Evolutionary conservation across 345 rosid genomes (phyloP).

Genomic region (Melastoma malabathricum): DNA sequence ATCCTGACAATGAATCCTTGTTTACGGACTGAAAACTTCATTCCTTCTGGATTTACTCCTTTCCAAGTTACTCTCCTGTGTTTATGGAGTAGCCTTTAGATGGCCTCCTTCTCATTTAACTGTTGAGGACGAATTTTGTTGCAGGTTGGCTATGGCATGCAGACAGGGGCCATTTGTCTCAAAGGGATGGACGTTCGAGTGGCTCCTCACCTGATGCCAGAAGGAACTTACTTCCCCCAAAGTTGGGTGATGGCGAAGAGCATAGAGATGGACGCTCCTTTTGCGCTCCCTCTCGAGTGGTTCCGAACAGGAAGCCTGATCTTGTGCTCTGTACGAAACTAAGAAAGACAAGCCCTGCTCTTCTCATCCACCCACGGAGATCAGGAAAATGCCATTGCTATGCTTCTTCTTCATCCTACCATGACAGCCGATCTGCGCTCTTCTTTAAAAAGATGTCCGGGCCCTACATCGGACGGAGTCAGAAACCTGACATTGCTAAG

Average conservation of each 20-base stretch:
- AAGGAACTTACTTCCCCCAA: background rate
- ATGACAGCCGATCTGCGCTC: slow-evolving; percentile 14
- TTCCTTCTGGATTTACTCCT: too few relatives aligned
- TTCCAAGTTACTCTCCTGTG: background rate
- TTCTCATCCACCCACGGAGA: slow-evolving; percentile 4
- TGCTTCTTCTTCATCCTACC: slow-evolving; percentile 11
- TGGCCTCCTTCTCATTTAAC: background rate
- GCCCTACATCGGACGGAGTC: slow-evolving; percentile 5
- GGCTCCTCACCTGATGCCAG: background rate
- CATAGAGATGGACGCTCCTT: slow-evolving; percentile 8
- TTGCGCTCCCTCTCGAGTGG: slow-evolving; percentile 6
- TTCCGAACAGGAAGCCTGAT: slow-evolving; percentile 8
- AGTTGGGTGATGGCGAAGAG: background rate
- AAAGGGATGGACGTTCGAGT: background rate
- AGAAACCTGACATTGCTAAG: slow-evolving; percentile 11
- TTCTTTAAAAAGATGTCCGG: slow-evolving; percentile 9
- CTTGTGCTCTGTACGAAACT: slow-evolving; percentile 14
- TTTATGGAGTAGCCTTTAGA: background rate
- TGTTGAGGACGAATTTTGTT: background rate
- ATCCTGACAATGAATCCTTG: too few relatives aligned
- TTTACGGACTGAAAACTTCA: too few relatives aligned
- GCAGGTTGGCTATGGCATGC: slow-evolving; percentile 1
- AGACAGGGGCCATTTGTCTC: background rate
- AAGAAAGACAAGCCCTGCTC: slow-evolving; percentile 12
- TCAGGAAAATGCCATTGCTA: slow-evolving; percentile 19